Evolutionary conservation across 164 flowering plant genomes (phyloP).

Genomic region (Nymphaea colorata): DNA sequence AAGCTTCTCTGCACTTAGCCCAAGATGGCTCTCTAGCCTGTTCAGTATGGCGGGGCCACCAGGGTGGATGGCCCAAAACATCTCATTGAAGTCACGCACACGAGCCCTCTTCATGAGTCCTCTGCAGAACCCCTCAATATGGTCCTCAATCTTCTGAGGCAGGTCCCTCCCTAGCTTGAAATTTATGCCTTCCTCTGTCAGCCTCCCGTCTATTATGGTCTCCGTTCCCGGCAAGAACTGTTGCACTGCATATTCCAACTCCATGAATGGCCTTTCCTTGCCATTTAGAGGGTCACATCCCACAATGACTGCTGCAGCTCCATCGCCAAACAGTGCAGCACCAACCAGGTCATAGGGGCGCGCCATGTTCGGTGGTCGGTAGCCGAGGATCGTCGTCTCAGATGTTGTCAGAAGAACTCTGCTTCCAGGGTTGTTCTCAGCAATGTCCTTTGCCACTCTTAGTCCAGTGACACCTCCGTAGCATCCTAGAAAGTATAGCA

Average conservation of each 20-base stretch:
- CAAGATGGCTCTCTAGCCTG: constrained; percentile 28
- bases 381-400: constrained; percentile 59
- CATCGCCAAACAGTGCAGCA: constrained; percentile 69
- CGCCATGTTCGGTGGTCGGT: constrained; percentile 45
- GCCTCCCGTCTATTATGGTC: constrained; percentile 35
- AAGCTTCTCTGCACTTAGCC: constrained; percentile 29
- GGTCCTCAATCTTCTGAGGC: constrained; percentile 52
- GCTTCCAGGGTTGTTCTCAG: constrained; percentile 68
- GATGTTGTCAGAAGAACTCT: constrained; percentile 49
- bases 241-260: constrained; percentile 41
- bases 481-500: constrained; percentile 66
- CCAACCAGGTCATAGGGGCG: constrained; percentile 69
- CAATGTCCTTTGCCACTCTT: constrained; percentile 59
- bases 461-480: constrained; percentile 66
- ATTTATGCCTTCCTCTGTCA: constrained; percentile 56
- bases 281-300: constrained; percentile 31
- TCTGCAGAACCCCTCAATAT: constrained; percentile 53
- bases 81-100: constrained; percentile 28
- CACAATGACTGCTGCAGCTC: constrained; percentile 52
- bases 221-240: constrained; percentile 54
- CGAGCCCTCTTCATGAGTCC: constrained; percentile 30
- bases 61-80: constrained; percentile 76
- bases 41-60: constrained; percentile 72
- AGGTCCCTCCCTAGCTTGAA: constrained; percentile 63
- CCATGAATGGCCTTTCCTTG: constrained; percentile 45